Percentiles rank a stretch among this genome's conserved stretches.
Conservation (phyloP, 257 asterid species). For the Forsythia viridissima region DNA sequence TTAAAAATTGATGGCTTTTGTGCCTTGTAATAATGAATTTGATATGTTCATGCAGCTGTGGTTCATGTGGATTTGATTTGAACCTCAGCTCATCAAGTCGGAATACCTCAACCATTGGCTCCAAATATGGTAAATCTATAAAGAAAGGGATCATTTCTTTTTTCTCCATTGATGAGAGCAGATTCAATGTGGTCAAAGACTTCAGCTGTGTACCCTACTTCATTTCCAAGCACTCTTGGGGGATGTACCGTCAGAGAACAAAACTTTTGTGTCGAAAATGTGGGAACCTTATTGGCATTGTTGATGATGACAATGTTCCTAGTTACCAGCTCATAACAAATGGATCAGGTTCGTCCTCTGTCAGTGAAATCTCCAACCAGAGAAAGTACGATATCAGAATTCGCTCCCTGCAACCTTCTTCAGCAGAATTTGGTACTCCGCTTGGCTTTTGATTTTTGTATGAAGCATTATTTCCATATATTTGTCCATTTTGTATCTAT, state of each 20-base stretch:
- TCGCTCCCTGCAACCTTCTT: constrained; percentile 75
- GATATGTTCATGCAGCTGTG: constrained; percentile 65
- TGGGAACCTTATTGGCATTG: constrained; percentile 68
- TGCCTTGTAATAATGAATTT: background rate
- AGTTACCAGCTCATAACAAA: constrained; percentile 51
- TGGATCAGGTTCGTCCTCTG: constrained; percentile 52
- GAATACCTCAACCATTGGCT: constrained; percentile 72
- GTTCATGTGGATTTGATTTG: constrained; percentile 76
- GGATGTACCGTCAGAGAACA: constrained; percentile 52
- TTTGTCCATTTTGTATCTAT: constrained; percentile 17
- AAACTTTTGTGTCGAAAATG: constrained; percentile 80
- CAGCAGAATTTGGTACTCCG: constrained; percentile 53
- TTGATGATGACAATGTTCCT: constrained; percentile 42
- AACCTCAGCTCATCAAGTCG: constrained; percentile 82
- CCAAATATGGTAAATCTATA: constrained; percentile 73
- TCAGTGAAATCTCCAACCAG: constrained; percentile 46
- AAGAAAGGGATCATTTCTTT: constrained; percentile 82
- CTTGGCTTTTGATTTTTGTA: constrained; percentile 33
- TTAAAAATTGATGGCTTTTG: background rate
- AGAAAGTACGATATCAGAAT: constrained; percentile 68
- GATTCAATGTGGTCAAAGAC: constrained; percentile 67
- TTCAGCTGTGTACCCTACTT: constrained; percentile 60
- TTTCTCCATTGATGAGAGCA: constrained; percentile 69
- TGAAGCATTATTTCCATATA: constrained; percentile 1
- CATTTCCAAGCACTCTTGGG: constrained; percentile 60